Percentiles rank a stretch among this genome's conserved stretches.
phyloP scores from a whole-genome alignment of 805 yeast species.

The Torulaspora gathmanii region DNA sequence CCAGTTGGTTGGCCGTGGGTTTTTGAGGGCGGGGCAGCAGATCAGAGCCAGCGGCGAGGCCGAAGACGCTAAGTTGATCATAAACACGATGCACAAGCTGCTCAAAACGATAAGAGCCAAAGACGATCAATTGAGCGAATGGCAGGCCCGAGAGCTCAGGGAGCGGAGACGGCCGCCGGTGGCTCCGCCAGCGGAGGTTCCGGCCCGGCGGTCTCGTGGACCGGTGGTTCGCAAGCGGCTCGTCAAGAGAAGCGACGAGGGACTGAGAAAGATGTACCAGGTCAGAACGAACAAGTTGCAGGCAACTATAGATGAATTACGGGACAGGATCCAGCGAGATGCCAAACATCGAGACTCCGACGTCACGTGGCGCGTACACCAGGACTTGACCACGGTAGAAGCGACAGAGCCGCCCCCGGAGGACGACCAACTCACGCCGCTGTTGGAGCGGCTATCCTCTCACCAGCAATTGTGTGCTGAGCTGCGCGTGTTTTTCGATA shows the following conservation, averaged over 20 bases:
- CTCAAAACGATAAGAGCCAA: constrained; percentile 15
- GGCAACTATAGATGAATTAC: constrained; percentile 15
- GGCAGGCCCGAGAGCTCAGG: constrained; percentile 1
- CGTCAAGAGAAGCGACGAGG: neutral
- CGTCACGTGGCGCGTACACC: constrained; percentile 53
- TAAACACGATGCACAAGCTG: constrained; percentile 25
- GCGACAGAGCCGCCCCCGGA: neutral
- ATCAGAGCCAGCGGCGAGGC: constrained; percentile 5
- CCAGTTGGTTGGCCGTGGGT: constrained; percentile 18
- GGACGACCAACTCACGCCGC: constrained; percentile 7
- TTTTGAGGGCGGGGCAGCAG: constrained; percentile 11
- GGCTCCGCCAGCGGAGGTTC: neutral
- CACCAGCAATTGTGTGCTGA: constrained; percentile 6
- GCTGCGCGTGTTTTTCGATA: constrained; percentile 7
- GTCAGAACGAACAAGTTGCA: constrained; percentile 15
- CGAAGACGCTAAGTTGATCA: constrained; percentile 17
- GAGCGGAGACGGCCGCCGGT: neutral
- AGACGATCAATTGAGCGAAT: constrained; percentile 11
- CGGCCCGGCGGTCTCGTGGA: neutral
- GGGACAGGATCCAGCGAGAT: constrained; percentile 6
- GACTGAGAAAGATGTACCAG: constrained; percentile 8
- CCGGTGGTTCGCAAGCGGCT: neutral
- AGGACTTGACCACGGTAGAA: constrained; percentile 54
- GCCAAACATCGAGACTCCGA: constrained; percentile 5
- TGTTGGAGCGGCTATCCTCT: neutral